Base-by-base conservation (phyloP, 2,329 filamentous ascomycete genomes). In the Neopestalotiopsis sp. region DNA sequence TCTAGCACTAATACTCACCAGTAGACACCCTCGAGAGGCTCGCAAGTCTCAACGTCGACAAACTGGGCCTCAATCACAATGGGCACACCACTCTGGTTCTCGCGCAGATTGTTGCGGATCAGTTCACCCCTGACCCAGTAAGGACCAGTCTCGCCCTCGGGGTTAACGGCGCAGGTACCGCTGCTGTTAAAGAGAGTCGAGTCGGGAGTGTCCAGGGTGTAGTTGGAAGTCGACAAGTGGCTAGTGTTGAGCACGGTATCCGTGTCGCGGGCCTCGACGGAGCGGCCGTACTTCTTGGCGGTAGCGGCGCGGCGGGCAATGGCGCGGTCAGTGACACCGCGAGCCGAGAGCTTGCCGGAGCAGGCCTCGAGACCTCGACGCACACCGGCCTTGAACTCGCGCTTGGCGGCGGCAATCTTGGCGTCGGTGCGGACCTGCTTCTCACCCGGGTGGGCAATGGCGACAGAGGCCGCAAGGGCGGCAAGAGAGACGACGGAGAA, bases 121-220 rank as follows among this genome's bases (percentile, higher is more conserved):
- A 83, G 80, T 74, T 88, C 86, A 34, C 86, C 87, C 20, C 79
- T 74, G 61, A 88, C 84, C 71, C 84, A 88, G 78, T 88, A 88
- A 30, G 87, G 87, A 0, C 86, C 86, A 74, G 87, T 80, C 3
- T 83, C 87, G 32, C 83, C 83, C 74, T 88, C 86, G 0, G 85
- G 85, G 24, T 80, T 84, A 28, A 88, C 78, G 34, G 87, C 77
- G 71, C 86, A 88, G 20, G 83, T 82, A 56, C 76, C 79, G 73
- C 83, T 82, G 68, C 77, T 78, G 2, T 79, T 75, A 68, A 86
- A 86, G 40, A 86, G 75, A 70, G 71, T 79, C 53, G 74, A 70
- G 9, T 76, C 73, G n/a, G 78, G 73, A 12, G 81, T 83, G 66
- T 74, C 70, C 3, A 71, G 59, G 24, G 76, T 79, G 71, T 81